These are phyloP conservation scores for Penicillium brevicompactum DNA, from an alignment of 2,329 filamentous ascomycete genomes.

Conservation along the genomic window DNA sequence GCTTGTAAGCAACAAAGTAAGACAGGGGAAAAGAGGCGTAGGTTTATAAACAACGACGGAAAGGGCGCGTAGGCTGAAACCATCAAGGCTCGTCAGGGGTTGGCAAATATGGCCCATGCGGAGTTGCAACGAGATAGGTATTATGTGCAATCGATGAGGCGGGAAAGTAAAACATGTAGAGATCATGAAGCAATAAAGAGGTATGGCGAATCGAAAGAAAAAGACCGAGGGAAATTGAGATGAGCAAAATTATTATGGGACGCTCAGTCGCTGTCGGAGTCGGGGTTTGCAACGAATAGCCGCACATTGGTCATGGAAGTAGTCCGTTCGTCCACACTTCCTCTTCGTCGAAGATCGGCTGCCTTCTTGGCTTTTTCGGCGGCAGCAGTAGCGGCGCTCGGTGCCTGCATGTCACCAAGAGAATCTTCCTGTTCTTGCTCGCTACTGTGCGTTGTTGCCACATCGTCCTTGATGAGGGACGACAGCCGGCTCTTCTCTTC, in stretches of 20 bases:
- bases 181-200: constrained; percentile 19
- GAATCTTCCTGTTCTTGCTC: constrained; percentile 55
- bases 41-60: constrained; percentile 17
- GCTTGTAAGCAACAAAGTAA: background rate
- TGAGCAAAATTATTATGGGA: background rate
- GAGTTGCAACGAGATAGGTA: constrained; percentile 18
- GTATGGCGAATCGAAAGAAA: constrained; percentile 1
- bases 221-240: constrained; percentile 5
- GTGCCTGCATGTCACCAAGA: constrained; percentile 53
- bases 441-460: constrained; percentile 34
- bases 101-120: constrained; percentile 7
- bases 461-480: constrained; percentile 29
- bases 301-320: constrained; percentile 50
- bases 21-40: constrained; percentile 1
- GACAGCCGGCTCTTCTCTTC: constrained; percentile 30
- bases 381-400: constrained; percentile 42
- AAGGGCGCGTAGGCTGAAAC: background rate
- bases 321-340: constrained; percentile 52
- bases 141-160: constrained; percentile 26
- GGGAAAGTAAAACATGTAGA: constrained; percentile 10
- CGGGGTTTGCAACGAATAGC: constrained; percentile 52
- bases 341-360: constrained; percentile 49
- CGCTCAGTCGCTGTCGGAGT: constrained; percentile 43
- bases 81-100: constrained; percentile 26
- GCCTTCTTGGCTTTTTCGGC: constrained; percentile 43